Base-by-base conservation (phyloP, 2,329 filamentous ascomycete genomes). In the Paecilomyces sp. region DNA sequence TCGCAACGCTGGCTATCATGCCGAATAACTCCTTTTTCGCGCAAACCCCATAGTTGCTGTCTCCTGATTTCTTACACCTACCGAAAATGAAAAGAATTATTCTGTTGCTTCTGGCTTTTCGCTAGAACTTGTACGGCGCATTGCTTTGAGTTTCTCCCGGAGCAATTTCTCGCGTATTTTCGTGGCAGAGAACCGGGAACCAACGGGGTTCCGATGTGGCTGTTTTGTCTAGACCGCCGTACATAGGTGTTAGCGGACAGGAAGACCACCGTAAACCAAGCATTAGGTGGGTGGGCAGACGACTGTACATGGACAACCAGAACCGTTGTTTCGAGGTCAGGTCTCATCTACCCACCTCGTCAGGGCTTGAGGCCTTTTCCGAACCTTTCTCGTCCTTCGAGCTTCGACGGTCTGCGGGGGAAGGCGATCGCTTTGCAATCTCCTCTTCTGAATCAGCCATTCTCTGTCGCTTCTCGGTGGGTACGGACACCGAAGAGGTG, bases 391-490 rank as follows among this genome's bases (percentile, higher is more conserved):
- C 56, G 53, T 56, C 51, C 28, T 53, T 53, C n/a, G 51, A 28
- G 54, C 67, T 56, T 67, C 61, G 51, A 64, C 63, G 47, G 50
- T 64, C 62, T 41, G 61, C 62, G 47, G 64, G 62, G n/a, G 63
- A 60, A 18, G 64, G 61, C 28, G 66, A 66, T 57, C 60, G 66
- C 62, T 62, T 68, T 53, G 63, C 58, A 55, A 65, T 51, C 36
- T 68, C 66, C 56, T 72, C 65, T 50, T 72, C 66, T 64, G 73
- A 68, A 71, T 74, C 75, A 71, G 74, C 69, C 63, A 72, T 70
- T 64, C 71, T 76, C 61, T 72, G 73, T 65, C 74, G 71, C 64
- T 79, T 79, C 52, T 75, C 72, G 68, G 70, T 70, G 58, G 73
- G 74, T 63, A 70, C 71, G 62, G 76, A 77, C 61, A 72, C 69